phyloP scores from a whole-genome alignment of 805 yeast genomes.

The Metschnikowia dekortorum region DNA sequence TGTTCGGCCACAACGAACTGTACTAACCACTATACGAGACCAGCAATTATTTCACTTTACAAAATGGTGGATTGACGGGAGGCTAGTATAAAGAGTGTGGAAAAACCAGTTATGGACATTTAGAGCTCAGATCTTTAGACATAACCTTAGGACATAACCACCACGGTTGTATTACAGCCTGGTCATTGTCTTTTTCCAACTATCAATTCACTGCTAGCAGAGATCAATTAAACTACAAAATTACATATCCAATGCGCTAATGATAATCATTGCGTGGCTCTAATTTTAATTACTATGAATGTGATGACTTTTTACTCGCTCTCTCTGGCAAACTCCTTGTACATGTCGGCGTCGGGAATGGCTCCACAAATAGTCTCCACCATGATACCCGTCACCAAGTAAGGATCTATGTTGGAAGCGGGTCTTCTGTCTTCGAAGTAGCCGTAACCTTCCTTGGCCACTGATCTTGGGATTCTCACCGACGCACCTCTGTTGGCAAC shows the following conservation, averaged over 20 bases:
- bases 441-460: conserved; percentile 96
- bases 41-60: conserved; percentile 23
- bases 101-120: no score
- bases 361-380: conserved; percentile 95
- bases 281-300: not conserved
- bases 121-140: no score
- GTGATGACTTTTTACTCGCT: conserved; percentile 15
- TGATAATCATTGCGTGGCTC: not conserved
- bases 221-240: no score
- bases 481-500: conserved; percentile 99
- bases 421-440: conserved; percentile 99
- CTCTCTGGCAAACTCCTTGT: conserved; percentile 83
- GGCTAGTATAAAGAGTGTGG: no score
- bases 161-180: no score
- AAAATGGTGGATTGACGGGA: no score
- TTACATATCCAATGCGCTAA: no score
- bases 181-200: no score
- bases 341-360: conserved; percentile 92
- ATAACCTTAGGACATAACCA: no score
- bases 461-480: conserved; percentile 97
- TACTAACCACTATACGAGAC: conserved; percentile 49
- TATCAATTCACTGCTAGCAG: no score
- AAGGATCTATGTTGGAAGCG: conserved; percentile 98
- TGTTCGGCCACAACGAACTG: conserved; percentile 48
- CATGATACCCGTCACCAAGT: conserved; percentile 97